Conservation (phyloP, 2,329 filamentous ascomycete species). For the Colletotrichum tamarilloi region DNA sequence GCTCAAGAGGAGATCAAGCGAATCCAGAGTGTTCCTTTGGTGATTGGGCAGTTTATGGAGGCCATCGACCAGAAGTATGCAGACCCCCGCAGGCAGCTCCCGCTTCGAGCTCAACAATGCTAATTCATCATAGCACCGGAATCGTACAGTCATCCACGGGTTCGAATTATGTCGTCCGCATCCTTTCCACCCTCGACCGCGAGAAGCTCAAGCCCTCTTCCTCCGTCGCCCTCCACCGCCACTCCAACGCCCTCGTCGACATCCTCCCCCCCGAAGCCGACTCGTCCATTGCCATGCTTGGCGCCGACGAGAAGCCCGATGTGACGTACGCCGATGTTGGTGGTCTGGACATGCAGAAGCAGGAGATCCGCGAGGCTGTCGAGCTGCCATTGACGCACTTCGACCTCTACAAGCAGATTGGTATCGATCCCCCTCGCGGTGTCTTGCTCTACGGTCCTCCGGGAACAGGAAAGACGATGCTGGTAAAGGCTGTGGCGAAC, state of each 20-base stretch:
- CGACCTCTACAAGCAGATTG: constrained; percentile 98
- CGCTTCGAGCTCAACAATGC: neutral
- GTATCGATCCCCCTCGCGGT: constrained; percentile 96
- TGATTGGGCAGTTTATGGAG: constrained; percentile 99
- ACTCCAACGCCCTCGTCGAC: constrained; percentile 98
- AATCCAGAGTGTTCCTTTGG: constrained; percentile 96
- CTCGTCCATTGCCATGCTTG: constrained; percentile 98
- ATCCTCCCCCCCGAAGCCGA: constrained; percentile 99
- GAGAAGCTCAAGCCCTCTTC: constrained; percentile 98
- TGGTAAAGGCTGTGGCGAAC: constrained; percentile 92
- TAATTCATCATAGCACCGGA: constrained; percentile 75
- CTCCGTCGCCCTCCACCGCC: constrained; percentile 95
- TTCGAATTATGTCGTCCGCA: constrained; percentile 98
- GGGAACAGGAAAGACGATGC: constrained; percentile 88
- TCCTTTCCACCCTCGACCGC: constrained; percentile 97
- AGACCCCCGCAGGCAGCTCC: constrained; percentile 5
- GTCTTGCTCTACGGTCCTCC: constrained; percentile 79
- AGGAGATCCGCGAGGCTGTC: constrained; percentile 97
- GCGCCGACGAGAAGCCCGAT: constrained; percentile 96
- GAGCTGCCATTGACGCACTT: constrained; percentile 97
- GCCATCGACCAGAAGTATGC: constrained; percentile 97
- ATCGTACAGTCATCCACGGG: constrained; percentile 99
- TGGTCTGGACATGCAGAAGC: constrained; percentile 99
- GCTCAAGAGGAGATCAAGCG: constrained; percentile 99
- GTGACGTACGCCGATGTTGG: constrained; percentile 98